These are phyloP conservation scores for Blastomyces silverae DNA, from an alignment of 2,329 filamentous ascomycete species.

Conservation along the genomic window DNA sequence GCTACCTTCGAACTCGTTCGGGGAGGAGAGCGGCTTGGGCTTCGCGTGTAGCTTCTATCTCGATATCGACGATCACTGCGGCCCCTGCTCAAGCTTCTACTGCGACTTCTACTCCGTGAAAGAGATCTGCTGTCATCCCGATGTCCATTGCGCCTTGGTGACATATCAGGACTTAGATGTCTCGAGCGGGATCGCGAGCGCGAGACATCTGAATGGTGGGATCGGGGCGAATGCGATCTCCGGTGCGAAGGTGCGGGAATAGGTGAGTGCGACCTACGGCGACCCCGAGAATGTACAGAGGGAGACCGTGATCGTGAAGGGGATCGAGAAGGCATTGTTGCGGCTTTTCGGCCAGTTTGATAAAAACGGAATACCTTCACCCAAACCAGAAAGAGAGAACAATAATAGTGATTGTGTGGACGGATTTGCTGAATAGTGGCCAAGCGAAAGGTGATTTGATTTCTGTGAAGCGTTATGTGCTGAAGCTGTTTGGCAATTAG, in stretches of 20 bases:
- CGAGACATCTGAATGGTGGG: constrained; percentile 22
- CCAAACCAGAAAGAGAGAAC: neutral
- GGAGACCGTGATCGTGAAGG: constrained; percentile 28
- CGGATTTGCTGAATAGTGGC: neutral
- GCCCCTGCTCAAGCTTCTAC: constrained; percentile 37
- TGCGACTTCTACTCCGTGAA: constrained; percentile 25
- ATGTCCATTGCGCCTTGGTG: constrained; percentile 25
- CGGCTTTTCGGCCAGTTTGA: neutral
- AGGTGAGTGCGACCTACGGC: constrained; percentile 22
- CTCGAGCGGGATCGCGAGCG: constrained; percentile 28
- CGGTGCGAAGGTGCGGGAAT: constrained; percentile 12
- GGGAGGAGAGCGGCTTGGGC: constrained; percentile 26
- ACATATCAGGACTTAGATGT: constrained; percentile 28
- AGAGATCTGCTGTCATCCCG: constrained; percentile 26
- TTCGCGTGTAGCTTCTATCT: constrained; percentile 35
- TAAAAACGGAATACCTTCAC: neutral
- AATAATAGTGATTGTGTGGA: neutral
- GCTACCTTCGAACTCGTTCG: constrained; percentile 35
- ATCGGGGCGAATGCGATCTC: constrained; percentile 20
- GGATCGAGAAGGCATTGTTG: constrained; percentile 22
- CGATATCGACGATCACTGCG: constrained; percentile 36
- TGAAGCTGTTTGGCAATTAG: neutral
- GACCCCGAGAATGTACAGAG: constrained; percentile 22
- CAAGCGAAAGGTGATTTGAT: neutral
- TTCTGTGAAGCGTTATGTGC: neutral